Conservation (phyloP, 352 stramenopile genomes). For the Globisporangium viniferum region DNA sequence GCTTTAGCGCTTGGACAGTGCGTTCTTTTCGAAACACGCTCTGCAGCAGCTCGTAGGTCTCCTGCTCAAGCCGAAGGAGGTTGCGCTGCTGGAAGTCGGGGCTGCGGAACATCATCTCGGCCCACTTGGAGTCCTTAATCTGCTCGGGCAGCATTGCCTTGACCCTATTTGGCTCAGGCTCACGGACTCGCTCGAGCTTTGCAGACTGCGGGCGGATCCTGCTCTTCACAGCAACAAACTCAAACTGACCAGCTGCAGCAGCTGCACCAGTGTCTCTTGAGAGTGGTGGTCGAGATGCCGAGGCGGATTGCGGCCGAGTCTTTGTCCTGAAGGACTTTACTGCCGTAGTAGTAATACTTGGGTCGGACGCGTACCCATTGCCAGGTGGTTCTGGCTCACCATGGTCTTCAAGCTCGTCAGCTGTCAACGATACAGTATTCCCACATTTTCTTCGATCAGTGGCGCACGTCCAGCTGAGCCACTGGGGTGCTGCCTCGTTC, state of each 20-base stretch:
- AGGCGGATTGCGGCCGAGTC: conserved; percentile 33
- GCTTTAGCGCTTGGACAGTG: background rate
- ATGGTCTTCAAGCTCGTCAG: conserved; percentile 12
- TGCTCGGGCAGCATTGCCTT: background rate
- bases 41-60: conserved; percentile 48
- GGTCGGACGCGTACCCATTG: background rate
- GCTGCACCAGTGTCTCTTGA: background rate
- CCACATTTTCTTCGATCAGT: conserved; percentile 14
- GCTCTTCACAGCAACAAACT: background rate
- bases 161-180: background rate
- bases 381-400: background rate
- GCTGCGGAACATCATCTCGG: conserved; percentile 35
- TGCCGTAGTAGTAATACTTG: background rate
- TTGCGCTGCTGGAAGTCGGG: conserved; percentile 36
- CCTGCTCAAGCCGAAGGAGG: conserved; percentile 30
- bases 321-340: background rate
- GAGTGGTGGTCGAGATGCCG: background rate
- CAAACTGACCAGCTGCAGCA: background rate
- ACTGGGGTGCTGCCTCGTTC: conserved; percentile 6
- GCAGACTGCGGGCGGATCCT: conserved; percentile 17
- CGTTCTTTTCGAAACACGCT: conserved; percentile 26
- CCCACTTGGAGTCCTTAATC: conserved; percentile 37
- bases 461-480: conserved; percentile 7
- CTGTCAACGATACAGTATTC: background rate
- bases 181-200: background rate